Evolutionary conservation across 1,284 basidiomycete genomes (phyloP).

Genomic region (Cryptococcus amylolentus): DNA sequence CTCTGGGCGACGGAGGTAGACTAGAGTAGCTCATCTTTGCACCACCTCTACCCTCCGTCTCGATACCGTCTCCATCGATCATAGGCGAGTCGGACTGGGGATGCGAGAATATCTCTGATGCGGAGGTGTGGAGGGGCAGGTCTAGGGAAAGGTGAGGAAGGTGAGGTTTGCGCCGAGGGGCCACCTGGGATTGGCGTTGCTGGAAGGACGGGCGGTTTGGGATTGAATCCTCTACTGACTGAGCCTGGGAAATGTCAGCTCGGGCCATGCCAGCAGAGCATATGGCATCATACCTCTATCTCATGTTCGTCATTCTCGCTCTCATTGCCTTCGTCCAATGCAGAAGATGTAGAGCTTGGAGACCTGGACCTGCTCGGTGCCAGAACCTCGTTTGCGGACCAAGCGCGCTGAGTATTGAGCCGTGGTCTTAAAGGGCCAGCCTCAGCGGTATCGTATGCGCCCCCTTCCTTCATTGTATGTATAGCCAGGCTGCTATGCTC

Average conservation of each 20-base stretch:
- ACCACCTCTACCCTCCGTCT: background rate
- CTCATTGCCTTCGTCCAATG: background rate
- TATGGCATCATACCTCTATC: conserved; percentile 1
- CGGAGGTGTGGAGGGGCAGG: conserved; percentile 15
- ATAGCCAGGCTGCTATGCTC: background rate
- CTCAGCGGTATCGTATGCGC: conserved; percentile 14
- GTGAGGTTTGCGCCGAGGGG: background rate
- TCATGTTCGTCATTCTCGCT: background rate
- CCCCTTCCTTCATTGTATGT: conserved; percentile 14
- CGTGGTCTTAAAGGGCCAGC: conserved; percentile 14
- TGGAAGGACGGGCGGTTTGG: conserved; percentile 1
- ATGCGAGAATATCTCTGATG: conserved; percentile 23
- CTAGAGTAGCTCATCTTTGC: conserved; percentile 31
- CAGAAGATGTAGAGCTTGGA: background rate
- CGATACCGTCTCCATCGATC: background rate
- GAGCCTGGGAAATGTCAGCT: background rate
- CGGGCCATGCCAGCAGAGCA: background rate
- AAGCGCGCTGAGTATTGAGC: background rate
- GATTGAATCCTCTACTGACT: conserved; percentile 8
- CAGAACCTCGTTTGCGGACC: background rate
- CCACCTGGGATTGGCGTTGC: background rate
- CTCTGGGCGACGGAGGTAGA: conserved; percentile 37
- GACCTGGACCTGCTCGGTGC: background rate
- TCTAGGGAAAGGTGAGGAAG: background rate
- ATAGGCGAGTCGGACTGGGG: background rate